Evolutionary conservation across 2,329 filamentous ascomycete genomes (phyloP).

Genomic region (Aplosporella prunicola): DNA sequence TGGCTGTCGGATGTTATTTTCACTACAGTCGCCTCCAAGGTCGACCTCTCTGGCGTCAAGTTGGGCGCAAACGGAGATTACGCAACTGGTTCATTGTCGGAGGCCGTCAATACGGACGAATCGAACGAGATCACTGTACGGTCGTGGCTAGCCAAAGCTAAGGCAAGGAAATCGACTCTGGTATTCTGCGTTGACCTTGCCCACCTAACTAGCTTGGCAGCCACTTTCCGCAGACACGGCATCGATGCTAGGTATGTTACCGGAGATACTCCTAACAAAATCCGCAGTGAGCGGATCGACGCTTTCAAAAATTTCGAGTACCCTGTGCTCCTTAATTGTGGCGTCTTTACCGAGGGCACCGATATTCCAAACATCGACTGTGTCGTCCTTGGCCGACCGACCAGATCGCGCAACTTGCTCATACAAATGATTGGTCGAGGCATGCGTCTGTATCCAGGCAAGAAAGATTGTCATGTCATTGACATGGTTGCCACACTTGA

Average conservation of each 20-base stretch:
- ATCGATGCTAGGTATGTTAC: constrained; percentile 84
- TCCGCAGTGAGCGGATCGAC: constrained; percentile 60
- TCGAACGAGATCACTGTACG: constrained; percentile 79
- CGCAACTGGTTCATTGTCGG: constrained; percentile 63
- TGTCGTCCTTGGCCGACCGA: constrained; percentile 77
- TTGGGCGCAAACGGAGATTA: constrained; percentile 64
- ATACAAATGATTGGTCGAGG: constrained; percentile 97
- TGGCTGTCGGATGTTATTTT: constrained; percentile 92
- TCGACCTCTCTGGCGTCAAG: constrained; percentile 65
- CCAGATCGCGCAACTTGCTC: constrained; percentile 82
- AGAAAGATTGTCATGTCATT: constrained; percentile 85
- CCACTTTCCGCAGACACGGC: constrained; percentile 65
- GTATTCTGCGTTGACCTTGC: constrained; percentile 89
- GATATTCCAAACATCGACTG: constrained; percentile 98
- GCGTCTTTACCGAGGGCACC: constrained; percentile 93
- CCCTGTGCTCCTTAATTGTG: constrained; percentile 86
- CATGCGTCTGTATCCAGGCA: constrained; percentile 71
- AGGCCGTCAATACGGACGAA: constrained; percentile 69
- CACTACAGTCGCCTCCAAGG: constrained; percentile 78
- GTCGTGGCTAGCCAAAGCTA: constrained; percentile 73
- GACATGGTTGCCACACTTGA: constrained; percentile 86
- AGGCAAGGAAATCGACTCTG: constrained; percentile 68
- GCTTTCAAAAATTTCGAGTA: constrained; percentile 69
- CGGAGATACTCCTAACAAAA: constrained; percentile 60
- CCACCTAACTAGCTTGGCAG: constrained; percentile 68